A percentile compares a stretch with the other conserved stretches of the same genome.
These are phyloP conservation scores for Cyberlindnera mississippiensis DNA, from an alignment of 805 yeast species.

Conservation along the genomic window DNA sequence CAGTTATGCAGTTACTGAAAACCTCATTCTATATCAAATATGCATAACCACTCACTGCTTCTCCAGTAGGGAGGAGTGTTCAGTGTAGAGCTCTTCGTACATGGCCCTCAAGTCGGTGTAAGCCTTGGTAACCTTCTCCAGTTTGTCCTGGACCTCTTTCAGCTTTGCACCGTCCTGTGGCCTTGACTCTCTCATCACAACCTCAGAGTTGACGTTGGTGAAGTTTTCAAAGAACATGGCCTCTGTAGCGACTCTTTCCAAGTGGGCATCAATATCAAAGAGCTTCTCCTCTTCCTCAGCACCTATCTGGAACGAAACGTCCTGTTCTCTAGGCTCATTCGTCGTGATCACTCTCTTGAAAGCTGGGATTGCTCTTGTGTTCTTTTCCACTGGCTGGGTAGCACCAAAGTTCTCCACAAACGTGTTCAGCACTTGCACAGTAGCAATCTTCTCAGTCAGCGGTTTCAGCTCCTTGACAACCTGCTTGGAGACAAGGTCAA, in stretches of 20 bases:
- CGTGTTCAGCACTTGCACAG: slow-evolving; percentile 17
- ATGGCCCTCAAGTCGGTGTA: slow-evolving; percentile 54
- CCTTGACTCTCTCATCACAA: slow-evolving; percentile 18
- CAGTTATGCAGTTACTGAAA: too few relatives aligned
- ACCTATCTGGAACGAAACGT: slow-evolving; percentile 35
- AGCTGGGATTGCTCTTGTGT: slow-evolving; percentile 46
- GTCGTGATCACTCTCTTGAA: slow-evolving; percentile 58
- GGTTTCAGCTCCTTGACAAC: slow-evolving; percentile 51
- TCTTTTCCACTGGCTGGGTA: slow-evolving; percentile 19
- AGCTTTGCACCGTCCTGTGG: slow-evolving; percentile 35
- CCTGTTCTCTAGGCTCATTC: slow-evolving; percentile 39
- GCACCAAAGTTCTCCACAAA: slow-evolving; percentile 3
- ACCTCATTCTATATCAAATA: neutral
- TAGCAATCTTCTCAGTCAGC: slow-evolving; percentile 17
- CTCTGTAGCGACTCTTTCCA: slow-evolving; percentile 45
- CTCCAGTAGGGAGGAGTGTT: slow-evolving; percentile 37
- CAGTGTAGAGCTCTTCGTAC: slow-evolving; percentile 54
- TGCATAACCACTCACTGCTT: slow-evolving; percentile 8
- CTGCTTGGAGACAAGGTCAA: slow-evolving; percentile 71
- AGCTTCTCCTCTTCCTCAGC: slow-evolving; percentile 21
- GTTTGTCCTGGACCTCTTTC: slow-evolving; percentile 11
- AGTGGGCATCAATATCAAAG: slow-evolving; percentile 45
- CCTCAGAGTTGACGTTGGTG: slow-evolving; percentile 38
- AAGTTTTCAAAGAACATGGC: slow-evolving; percentile 48
- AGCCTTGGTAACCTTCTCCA: slow-evolving; percentile 45